Conservation (phyloP, 1,284 basidiomycete genomes). For the Austroboletus novae-zelandiae region DNA sequence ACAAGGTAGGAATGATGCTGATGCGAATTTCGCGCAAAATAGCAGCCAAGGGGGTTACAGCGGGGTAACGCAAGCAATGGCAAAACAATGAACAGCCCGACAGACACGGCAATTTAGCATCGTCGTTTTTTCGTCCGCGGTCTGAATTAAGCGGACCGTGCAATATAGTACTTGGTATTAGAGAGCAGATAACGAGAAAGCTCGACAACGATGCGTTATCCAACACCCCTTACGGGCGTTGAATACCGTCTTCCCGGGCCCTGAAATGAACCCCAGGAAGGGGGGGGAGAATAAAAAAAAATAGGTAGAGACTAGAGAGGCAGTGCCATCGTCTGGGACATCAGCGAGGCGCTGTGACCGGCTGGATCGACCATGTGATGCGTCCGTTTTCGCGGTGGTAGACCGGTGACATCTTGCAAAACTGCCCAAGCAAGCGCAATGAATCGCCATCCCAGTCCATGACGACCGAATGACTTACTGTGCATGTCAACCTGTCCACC, state of each 20-base stretch:
- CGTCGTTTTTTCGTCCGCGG: too few species aligned
- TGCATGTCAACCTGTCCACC: slow-evolving; percentile 39
- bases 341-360: slow-evolving; percentile 44
- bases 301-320: slow-evolving; percentile 25
- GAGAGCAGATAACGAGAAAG: background rate
- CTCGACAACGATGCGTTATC: slow-evolving; percentile 13
- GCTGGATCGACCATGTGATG: slow-evolving; percentile 55
- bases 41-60: slow-evolving; percentile 18
- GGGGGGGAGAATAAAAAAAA: slow-evolving; percentile 11
- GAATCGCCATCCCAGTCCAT: slow-evolving; percentile 16
- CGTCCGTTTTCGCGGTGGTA: slow-evolving; percentile 57
- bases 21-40: slow-evolving; percentile 21
- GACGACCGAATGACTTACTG: slow-evolving; percentile 22
- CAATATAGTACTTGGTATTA: slow-evolving; percentile 4
- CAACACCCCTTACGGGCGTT: background rate
- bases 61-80: slow-evolving; percentile 20
- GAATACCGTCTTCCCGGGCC: slow-evolving; percentile 2
- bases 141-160: slow-evolving; percentile 6
- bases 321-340: slow-evolving; percentile 46
- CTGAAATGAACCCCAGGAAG: slow-evolving; percentile 20
- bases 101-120: background rate
- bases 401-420: slow-evolving; percentile 45
- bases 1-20: slow-evolving; percentile 17
- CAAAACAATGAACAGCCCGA: slow-evolving; percentile 12
- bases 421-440: slow-evolving; percentile 10